phyloP scores from a whole-genome alignment of 352 stramenopile species.

The Nothophytophthora sp. region DNA sequence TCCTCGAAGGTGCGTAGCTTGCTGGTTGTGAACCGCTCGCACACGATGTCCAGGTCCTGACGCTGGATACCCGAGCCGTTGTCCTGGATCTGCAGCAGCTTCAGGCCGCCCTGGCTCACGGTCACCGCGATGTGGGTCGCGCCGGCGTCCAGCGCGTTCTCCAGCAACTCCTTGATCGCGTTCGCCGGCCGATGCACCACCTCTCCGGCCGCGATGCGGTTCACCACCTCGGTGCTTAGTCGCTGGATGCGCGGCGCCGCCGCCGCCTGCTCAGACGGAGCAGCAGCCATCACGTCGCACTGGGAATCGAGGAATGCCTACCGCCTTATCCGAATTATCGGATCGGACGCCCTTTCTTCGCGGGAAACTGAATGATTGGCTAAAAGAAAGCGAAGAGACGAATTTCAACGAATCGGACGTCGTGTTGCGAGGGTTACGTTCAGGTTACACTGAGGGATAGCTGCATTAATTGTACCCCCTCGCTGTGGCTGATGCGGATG shows the following conservation, averaged over 20 bases:
- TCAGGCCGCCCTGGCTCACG: conserved; percentile 86
- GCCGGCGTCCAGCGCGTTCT: conserved; percentile 98
- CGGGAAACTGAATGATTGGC: conserved; percentile 39
- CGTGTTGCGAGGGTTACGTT: no score
- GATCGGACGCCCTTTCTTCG: conserved; percentile 43
- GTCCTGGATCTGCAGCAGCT: conserved; percentile 95
- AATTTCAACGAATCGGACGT: conserved; percentile 10
- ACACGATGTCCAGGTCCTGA: conserved; percentile 95
- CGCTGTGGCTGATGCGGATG: conserved; percentile 5
- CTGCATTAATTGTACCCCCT: no score
- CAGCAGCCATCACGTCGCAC: neutral
- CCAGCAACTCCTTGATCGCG: conserved; percentile 98
- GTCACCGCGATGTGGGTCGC: conserved; percentile 84
- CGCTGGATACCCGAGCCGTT: conserved; percentile 93
- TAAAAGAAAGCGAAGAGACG: conserved; percentile 15
- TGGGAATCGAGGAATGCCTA: neutral
- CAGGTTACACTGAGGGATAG: no score
- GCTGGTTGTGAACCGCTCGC: conserved; percentile 97
- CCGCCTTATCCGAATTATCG: conserved; percentile 3
- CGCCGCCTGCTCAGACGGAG: conserved; percentile 1
- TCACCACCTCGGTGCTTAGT: conserved; percentile 91
- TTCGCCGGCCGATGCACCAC: conserved; percentile 95
- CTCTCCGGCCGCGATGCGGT: conserved; percentile 95
- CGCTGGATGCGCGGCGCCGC: conserved; percentile 73
- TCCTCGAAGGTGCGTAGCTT: conserved; percentile 97